phyloP scores from a whole-genome alignment of 2,329 filamentous ascomycete species.

The Epicoccum sorghinum region DNA sequence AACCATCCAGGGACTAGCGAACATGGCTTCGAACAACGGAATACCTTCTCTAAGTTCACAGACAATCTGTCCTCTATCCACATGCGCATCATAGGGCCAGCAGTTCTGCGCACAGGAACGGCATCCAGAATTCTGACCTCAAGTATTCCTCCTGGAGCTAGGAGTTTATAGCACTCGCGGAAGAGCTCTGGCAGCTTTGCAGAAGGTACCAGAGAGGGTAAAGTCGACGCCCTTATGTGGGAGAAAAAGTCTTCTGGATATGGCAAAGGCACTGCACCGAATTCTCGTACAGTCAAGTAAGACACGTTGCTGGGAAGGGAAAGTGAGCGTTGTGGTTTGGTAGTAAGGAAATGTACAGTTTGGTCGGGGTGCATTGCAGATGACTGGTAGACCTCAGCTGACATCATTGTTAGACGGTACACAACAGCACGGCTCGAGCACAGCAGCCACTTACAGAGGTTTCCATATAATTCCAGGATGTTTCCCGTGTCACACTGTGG shows the following conservation, averaged over 20 bases:
- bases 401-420: conserved; percentile 36
- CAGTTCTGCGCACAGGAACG: conserved; percentile 60
- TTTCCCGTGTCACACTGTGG: conserved; percentile 40
- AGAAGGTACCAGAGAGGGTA: conserved; percentile 63
- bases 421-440: conserved; percentile 25
- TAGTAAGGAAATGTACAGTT: conserved; percentile 47
- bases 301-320: conserved; percentile 42
- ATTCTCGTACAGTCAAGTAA: conserved; percentile 39
- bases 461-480: conserved; percentile 48
- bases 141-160: conserved; percentile 62
- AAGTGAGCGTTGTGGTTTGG: conserved; percentile 39
- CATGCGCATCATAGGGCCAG: conserved; percentile 62
- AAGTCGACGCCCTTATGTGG: conserved; percentile 52
- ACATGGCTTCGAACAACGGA: conserved; percentile 65
- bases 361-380: conserved; percentile 49
- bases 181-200: conserved; percentile 64
- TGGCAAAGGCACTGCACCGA: conserved; percentile 58
- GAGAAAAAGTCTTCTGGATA: conserved; percentile 43
- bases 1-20: conserved; percentile 66
- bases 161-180: conserved; percentile 61
- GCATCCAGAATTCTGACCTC: conserved; percentile 69
- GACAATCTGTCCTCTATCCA: conserved; percentile 70
- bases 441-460: conserved; percentile 43
- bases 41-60: conserved; percentile 63
- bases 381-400: conserved; percentile 54